Percentiles rank a stretch among this genome's conserved stretches.
Evolutionary conservation across 192 early-diverging fungal genomes (phyloP).

Genomic region (Backusella macrospora): DNA sequence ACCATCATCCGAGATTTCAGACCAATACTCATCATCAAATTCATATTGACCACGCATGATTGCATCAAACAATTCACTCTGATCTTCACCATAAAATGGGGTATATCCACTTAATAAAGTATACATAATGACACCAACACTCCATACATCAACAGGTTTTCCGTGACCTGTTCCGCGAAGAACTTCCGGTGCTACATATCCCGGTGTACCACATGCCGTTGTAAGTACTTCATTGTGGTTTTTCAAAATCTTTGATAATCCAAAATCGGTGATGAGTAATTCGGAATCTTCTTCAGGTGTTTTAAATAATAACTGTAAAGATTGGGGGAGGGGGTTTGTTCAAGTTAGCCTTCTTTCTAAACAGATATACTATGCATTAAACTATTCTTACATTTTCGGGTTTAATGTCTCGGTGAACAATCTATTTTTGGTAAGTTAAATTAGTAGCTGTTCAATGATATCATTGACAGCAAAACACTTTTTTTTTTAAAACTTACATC

Average conservation of each 20-base stretch:
- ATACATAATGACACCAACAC: conserved; percentile 72
- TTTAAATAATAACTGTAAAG: conserved; percentile 44
- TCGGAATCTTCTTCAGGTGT: conserved; percentile 48
- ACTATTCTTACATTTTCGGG: conserved; percentile 77
- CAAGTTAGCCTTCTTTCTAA: neutral
- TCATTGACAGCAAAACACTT: neutral
- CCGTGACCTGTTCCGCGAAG: conserved; percentile 62
- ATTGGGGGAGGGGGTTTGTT: neutral
- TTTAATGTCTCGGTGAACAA: conserved; percentile 82
- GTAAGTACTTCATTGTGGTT: conserved; percentile 59
- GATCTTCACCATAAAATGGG: conserved; percentile 65
- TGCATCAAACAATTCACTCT: conserved; percentile 58
- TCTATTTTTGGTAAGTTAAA: conserved; percentile 25
- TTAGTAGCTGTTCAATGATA: neutral
- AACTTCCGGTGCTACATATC: conserved; percentile 73
- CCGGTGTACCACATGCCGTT: conserved; percentile 69
- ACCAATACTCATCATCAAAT: conserved; percentile 73
- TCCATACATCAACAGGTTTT: conserved; percentile 75
- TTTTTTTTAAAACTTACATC: conserved; percentile 38
- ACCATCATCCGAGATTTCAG: conserved; percentile 72
- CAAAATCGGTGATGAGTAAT: conserved; percentile 76
- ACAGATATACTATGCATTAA: no score
- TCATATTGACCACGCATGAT: conserved; percentile 67
- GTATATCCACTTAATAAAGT: conserved; percentile 77
- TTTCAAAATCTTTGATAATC: conserved; percentile 66